A percentile compares a stretch with the other conserved stretches of the same genome.
Conservation (phyloP, 1,284 basidiomycete genomes). For the Peniophora sp. region DNA sequence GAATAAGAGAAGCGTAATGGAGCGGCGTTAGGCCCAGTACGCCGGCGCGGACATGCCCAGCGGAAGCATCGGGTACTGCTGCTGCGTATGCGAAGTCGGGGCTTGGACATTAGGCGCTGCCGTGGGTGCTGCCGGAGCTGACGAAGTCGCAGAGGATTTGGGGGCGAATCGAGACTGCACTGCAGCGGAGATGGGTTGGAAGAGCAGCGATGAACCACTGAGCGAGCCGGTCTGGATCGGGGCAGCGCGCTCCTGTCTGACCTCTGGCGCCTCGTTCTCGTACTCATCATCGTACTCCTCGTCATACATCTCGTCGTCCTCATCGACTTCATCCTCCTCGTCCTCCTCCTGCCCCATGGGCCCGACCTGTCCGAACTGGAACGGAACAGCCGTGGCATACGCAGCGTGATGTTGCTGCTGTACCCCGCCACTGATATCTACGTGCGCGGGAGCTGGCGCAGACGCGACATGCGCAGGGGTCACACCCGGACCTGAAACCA, state of each 20-base stretch:
- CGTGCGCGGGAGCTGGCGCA: background rate
- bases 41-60: no score
- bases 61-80: no score
- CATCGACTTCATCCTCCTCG: background rate
- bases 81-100: no score
- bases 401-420: no score
- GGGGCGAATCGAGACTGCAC: constrained; percentile 10
- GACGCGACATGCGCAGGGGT: background rate
- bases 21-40: no score
- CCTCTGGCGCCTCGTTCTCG: constrained; percentile 47
- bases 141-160: no score
- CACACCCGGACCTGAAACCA: constrained; percentile 4
- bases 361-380: no score
- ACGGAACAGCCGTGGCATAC: no score
- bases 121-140: no score
- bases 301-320: constrained; percentile 54
- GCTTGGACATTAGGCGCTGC: no score
- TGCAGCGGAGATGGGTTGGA: constrained; percentile 16
- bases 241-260: constrained; percentile 38
- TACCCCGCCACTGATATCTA: background rate
- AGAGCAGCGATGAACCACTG: constrained; percentile 14
- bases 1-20: no score
- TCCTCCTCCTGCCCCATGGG: background rate
- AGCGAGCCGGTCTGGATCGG: constrained; percentile 32
- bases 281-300: constrained; percentile 36